phyloP scores from a whole-genome alignment of 495 filamentous ascomycete species.

The Hypoxylon lenormandii region DNA sequence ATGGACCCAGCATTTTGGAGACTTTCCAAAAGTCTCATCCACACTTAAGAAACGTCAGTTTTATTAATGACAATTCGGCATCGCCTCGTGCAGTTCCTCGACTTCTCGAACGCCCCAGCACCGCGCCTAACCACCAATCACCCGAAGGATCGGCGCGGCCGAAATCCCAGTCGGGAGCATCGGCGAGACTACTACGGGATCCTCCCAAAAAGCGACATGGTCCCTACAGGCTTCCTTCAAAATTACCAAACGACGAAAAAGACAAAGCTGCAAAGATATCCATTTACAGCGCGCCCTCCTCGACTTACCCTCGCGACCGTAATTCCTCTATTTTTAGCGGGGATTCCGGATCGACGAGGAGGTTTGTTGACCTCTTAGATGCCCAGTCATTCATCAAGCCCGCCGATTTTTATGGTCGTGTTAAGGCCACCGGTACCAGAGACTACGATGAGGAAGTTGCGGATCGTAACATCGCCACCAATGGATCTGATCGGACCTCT shows the following conservation, averaged over 20 bases:
- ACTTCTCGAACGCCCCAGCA: constrained; percentile 53
- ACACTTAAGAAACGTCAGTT: constrained; percentile 44
- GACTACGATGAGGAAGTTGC: constrained; percentile 69
- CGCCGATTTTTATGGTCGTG: constrained; percentile 57
- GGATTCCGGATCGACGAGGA: constrained; percentile 34
- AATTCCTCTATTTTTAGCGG: constrained; percentile 48
- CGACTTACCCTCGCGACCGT: constrained; percentile 18
- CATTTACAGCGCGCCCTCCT: constrained; percentile 17
- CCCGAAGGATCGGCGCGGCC: constrained; percentile 22
- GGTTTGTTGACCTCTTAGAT: constrained; percentile 63
- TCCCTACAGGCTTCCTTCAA: constrained; percentile 43
- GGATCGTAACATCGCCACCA: constrained; percentile 62
- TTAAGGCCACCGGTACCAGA: constrained; percentile 59
- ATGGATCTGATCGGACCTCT: constrained; percentile 49
- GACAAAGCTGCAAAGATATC: constrained; percentile 15
- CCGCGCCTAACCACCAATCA: constrained; percentile 51
- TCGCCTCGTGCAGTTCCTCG: constrained; percentile 51
- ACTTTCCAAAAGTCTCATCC: constrained; percentile 48
- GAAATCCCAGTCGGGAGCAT: constrained; percentile 28
- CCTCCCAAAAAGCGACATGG: constrained; percentile 42
- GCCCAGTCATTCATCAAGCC: constrained; percentile 64
- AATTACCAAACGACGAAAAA: constrained; percentile 20
- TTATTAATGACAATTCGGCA: constrained; percentile 41
- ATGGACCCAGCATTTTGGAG: constrained; percentile 47
- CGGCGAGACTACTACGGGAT: constrained; percentile 20